Base-by-base conservation (phyloP, 257 asterid genomes). In the Cynanchum wilfordii region DNA sequence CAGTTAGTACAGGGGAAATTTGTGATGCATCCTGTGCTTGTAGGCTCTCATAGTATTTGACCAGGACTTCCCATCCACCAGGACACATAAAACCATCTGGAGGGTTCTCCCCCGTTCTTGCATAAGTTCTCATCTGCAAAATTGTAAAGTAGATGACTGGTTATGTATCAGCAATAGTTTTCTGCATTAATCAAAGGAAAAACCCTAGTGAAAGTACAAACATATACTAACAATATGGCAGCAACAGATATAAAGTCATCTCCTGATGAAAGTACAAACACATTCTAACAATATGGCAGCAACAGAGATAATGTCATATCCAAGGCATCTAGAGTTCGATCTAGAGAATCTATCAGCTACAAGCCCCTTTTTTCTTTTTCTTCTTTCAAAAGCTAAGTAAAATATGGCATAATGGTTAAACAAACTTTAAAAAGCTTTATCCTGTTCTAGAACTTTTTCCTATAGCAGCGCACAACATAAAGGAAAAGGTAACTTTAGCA, bases 1-100 rank as follows among this genome's bases (percentile, higher is more conserved):
- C 91, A 62, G 80, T 50, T 6, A 79, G 72, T 69, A 85, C 84
- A 24, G 89, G 52, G 24, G 88, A 85, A 54, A 80, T 86, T 75
- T 76, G 71, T 44, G 78, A 49, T 29, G 83, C 82, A 56, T 89
- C 96, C 83, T 87, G 89, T 27, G 91, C 84, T 76, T 89, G 96
- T 84, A 91, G 80, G 80, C 97, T 86, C 79, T 83, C 83, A 7
- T 91, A 91, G 84, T 89, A 89, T 76, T 76, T 85, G 64, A 91
- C 96, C 89, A 89, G 59, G 29, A 89, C 96, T 66, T 89, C 75
- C 96, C 97, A 91, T 75, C 97, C 97, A 3, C 89, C 82, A 0
- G 93, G 95, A 64, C 97, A 87, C 97, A 89, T 91, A 49, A 91
- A 91, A 25, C 96, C 97, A 68, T 89, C 89, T 0, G 96, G 96